Percentiles rank a stretch among this genome's conserved stretches.
phyloP scores from a whole-genome alignment of 768 basidiomycete genomes.

The Gyrodon lividus region DNA sequence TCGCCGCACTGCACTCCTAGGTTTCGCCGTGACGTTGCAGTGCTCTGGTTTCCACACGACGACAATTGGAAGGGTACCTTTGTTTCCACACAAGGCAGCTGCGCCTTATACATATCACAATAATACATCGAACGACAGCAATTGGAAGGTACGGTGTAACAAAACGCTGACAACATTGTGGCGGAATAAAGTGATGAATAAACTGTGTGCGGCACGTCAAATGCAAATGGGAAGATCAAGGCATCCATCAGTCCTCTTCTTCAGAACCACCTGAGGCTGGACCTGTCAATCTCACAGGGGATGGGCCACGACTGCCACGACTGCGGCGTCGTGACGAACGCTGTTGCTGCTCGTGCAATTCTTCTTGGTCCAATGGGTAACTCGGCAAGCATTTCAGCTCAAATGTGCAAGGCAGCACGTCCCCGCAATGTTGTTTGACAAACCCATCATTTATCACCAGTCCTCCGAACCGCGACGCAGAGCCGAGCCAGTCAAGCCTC shows the following conservation, averaged over 20 bases:
- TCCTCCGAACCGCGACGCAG: conserved; percentile 63
- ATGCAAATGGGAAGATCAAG: conserved; percentile 1
- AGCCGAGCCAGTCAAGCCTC: conserved; percentile 64
- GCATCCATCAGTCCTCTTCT: conserved; percentile 8
- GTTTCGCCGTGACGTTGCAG: neutral
- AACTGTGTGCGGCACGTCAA: conserved; percentile 10
- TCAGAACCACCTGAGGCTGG: neutral
- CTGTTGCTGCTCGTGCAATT: conserved; percentile 47
- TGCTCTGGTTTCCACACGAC: neutral
- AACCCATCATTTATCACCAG: conserved; percentile 44
- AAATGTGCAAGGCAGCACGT: conserved; percentile 55
- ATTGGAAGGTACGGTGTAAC: neutral
- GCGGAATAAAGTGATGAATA: conserved; percentile 29
- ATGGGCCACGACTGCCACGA: conserved; percentile 18
- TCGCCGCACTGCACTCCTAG: neutral
- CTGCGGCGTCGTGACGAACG: conserved; percentile 24
- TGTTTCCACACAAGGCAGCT: neutral
- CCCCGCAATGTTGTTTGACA: conserved; percentile 46
- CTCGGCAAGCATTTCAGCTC: conserved; percentile 51
- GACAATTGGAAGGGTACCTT: neutral
- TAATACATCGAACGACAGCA: neutral
- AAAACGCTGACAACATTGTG: neutral
- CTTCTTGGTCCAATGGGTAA: conserved; percentile 49
- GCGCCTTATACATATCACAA: neutral
- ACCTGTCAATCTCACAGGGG: too few species aligned